Evolutionary conservation across 2,329 filamentous ascomycete species (phyloP).

Genomic region (Massarina eburnea): DNA sequence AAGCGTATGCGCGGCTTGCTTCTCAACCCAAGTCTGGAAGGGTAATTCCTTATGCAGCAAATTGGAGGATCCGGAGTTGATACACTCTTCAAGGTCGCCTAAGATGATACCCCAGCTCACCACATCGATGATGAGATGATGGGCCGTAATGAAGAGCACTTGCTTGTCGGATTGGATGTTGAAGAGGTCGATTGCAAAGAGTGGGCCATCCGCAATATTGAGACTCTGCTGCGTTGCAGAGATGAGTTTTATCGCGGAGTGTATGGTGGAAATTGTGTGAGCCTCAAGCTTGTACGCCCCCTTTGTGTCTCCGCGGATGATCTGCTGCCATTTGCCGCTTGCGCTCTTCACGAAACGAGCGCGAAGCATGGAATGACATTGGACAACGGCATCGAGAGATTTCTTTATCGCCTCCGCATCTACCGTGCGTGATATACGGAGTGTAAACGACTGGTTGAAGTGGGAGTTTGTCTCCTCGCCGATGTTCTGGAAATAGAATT

Average conservation of each 20-base stretch:
- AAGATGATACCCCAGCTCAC: slow-evolving; percentile 38
- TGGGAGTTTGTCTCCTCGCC: slow-evolving; percentile 36
- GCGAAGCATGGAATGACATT: slow-evolving; percentile 38
- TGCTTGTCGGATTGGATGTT: slow-evolving; percentile 18
- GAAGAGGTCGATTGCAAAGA: slow-evolving; percentile 32
- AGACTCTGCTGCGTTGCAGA: slow-evolving; percentile 27
- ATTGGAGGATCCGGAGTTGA: slow-evolving; percentile 15
- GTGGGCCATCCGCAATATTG: slow-evolving; percentile 30
- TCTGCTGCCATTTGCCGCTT: slow-evolving; percentile 25
- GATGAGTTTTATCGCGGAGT: slow-evolving; percentile 17
- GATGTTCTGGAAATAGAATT: slow-evolving; percentile 45
- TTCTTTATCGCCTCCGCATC: slow-evolving; percentile 23
- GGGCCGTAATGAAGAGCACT: slow-evolving; percentile 31
- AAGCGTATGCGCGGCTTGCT: slow-evolving; percentile 23
- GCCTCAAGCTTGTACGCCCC: slow-evolving; percentile 24
- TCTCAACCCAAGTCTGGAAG: slow-evolving; percentile 34
- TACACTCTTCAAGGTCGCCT: slow-evolving; percentile 33
- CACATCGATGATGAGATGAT: slow-evolving; percentile 38
- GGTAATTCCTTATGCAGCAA: slow-evolving; percentile 24
- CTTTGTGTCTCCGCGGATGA: slow-evolving; percentile 9
- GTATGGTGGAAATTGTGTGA: slow-evolving; percentile 10
- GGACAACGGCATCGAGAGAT: slow-evolving; percentile 25
- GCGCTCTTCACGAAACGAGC: slow-evolving; percentile 26
- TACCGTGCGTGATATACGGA: slow-evolving; percentile 37
- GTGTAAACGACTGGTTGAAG: slow-evolving; percentile 51